Evolutionary conservation across 2,329 filamentous ascomycete species (phyloP).

Genomic region (Aspergillus sp.): DNA sequence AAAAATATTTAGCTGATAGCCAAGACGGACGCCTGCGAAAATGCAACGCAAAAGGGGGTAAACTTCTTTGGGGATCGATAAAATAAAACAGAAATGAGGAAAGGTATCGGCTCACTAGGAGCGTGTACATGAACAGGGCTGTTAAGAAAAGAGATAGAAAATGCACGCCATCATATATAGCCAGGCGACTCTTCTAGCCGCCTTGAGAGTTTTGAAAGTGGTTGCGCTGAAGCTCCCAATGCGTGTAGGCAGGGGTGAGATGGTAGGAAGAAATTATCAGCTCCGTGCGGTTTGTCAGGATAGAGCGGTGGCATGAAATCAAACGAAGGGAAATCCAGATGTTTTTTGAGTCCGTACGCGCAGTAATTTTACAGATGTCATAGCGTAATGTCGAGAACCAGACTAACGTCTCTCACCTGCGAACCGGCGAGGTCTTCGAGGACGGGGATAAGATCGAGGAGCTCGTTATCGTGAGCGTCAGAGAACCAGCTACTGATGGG

Average conservation of each 20-base stretch:
- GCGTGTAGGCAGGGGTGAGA: slow-evolving; percentile 4
- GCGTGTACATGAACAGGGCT: slow-evolving; percentile 18
- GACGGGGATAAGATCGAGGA: slow-evolving; percentile 94
- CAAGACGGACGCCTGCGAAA: slow-evolving; percentile 38
- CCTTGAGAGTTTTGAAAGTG: not conserved
- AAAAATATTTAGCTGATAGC: slow-evolving; percentile 29
- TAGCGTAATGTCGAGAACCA: slow-evolving; percentile 86
- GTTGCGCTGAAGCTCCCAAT: not conserved
- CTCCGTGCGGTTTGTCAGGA: not conserved
- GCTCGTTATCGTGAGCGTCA: slow-evolving; percentile 97
- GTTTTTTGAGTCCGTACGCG: slow-evolving; percentile 31
- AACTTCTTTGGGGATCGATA: slow-evolving; percentile 23
- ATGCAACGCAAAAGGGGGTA: slow-evolving; percentile 32
- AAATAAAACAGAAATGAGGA: slow-evolving; percentile 20
- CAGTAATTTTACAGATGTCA: slow-evolving; percentile 43
- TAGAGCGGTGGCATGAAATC: slow-evolving; percentile 11
- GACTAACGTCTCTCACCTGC: slow-evolving; percentile 91
- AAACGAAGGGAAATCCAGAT: slow-evolving; percentile 24
- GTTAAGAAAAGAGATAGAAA: slow-evolving; percentile 7
- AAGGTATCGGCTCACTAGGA: slow-evolving; percentile 29
- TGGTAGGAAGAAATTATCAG: not conserved
- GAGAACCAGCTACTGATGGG: slow-evolving; percentile 99
- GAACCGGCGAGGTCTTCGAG: slow-evolving; percentile 90
- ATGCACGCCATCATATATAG: slow-evolving; percentile 9
- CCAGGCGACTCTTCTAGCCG: slow-evolving; percentile 1